Evolutionary conservation across 192 early-diverging fungal species (phyloP).

Genomic region (Chytriomyces sp.): DNA sequence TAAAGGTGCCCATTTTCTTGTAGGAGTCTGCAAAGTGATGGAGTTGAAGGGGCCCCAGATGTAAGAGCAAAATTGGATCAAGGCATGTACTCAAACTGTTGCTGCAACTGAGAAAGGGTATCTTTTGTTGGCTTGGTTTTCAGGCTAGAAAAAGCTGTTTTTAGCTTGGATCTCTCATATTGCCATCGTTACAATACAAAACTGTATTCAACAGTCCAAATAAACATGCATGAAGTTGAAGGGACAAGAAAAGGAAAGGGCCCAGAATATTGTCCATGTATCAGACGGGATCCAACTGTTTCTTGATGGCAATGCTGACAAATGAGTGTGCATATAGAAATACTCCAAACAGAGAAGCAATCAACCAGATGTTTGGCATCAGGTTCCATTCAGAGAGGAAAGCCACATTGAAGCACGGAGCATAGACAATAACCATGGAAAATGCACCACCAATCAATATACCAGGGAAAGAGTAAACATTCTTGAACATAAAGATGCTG

Average conservation of each 20-base stretch:
- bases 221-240: slow-evolving; percentile 76
- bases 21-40: no score
- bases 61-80: no score
- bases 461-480: slow-evolving; percentile 49
- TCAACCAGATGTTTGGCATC: slow-evolving; percentile 76
- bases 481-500: slow-evolving; percentile 75
- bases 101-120: no score
- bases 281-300: slow-evolving; percentile 1
- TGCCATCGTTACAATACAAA: slow-evolving; percentile 15
- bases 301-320: neutral
- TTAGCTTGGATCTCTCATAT: neutral
- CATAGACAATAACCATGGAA: slow-evolving; percentile 54
- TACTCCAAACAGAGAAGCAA: slow-evolving; percentile 63
- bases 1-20: no score
- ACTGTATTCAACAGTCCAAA: slow-evolving; percentile 65
- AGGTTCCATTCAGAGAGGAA: slow-evolving; percentile 62
- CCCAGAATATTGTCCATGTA: slow-evolving; percentile 74
- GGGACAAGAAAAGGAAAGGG: slow-evolving; percentile 66
- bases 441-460: slow-evolving; percentile 63
- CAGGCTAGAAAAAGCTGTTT: neutral
- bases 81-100: no score
- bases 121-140: no score
- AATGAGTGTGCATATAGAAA: neutral
- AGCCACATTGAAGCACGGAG: slow-evolving; percentile 49
- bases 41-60: no score